Evolutionary conservation across 108 stramenopile genomes (phyloP), one percentile per base, ranked within the genome.

Genomic region (Cylindrotheca fusiformis): DNA sequence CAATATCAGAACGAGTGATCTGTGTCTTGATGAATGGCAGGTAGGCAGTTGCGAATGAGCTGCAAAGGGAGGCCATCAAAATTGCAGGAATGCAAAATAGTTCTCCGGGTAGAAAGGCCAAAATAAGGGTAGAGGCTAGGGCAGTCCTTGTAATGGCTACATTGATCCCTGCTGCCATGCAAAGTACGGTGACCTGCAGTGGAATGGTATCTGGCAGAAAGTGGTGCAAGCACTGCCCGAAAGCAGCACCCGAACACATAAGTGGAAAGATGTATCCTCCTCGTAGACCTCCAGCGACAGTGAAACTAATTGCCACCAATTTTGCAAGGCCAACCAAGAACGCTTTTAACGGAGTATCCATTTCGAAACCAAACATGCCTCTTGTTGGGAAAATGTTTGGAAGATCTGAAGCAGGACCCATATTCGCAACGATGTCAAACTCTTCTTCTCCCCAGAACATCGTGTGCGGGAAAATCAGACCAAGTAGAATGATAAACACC

Each of bases 371-470:
- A 52, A 75, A 63, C 17, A 77, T 55, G n/a, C 85, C 81, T 12
- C 67, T 55, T 12, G 79, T 78, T 46, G 85, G 85, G 78, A 76
- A 86, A 12, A 86, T 65, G 45, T 80, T 76, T 1, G 77, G 65
- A 27, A 86, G 60, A 17, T 68, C 66, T n/a, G 58, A 64, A 10
- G 85, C 73, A 23, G 79, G 81, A 17, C 69, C 49, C 74, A 75
- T 36, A 2, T 72, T 78, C 25, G 77, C 78, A 41, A 86, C 49
- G 6, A 70, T 58, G 12, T 71, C 67, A 33, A 86, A 71, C 58
- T 86, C 85, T 33, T 58, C 72, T 55, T 86, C 85, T 10, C 85
- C 85, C 85, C 85, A 86, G 52, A 86, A 86, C 63, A 82, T 62
- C 12, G 80, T 82, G n/a, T 86, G 85, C 4, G 85, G 85, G 5